Evolutionary conservation across 139 green algal species (phyloP), one percentile per base, ranked within the genome.

Genomic region (Coccomyxa sp.): DNA sequence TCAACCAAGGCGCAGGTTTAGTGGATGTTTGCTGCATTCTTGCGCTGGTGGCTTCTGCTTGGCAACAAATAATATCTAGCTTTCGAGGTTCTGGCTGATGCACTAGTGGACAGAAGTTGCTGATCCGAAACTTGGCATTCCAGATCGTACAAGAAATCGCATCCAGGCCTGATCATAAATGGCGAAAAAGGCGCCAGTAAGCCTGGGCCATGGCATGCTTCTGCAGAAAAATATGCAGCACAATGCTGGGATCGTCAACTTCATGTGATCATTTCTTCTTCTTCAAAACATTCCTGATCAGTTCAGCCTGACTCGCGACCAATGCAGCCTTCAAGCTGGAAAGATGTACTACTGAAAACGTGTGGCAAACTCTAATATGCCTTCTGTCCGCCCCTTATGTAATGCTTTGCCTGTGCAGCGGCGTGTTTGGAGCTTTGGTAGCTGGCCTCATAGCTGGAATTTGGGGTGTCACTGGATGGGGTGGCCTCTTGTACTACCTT

Each of bases 401-500:
- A 3, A 51, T 51, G 3, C 38, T 51, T 51, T 51, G 38, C 38
- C 38, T 28, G 7, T 80, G 76, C 80, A 87, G 84, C 18, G 75
- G 84, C 10, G 67, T 85, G 4, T 87, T 85, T 60, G 80, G 67
- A 16, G 82, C 89, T 13, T 82, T 92, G 57, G 67, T 92, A 30
- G 88, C 85, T 16, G 89, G 89, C 23, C 67, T 85, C 4, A 57
- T 85, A 10, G 67, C 86, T 23, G 89, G 89, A 28, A 84, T 92
- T 11, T 28, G 82, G 13, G 89, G 89, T 30, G 76, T 92, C 14
- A 90, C 86, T 23, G 89, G 89, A 10, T 92, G 84, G 80, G 82
- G 63, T 23, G 89, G 89, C 51, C 91, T 92, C 74, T 16, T 82
- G 10, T 81, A 87, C 23, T 92, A 89, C 76, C 67, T 92, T 14